These are phyloP conservation scores for Kockiozyma suomiensis DNA, from an alignment of 805 yeast genomes.

Conservation along the genomic window DNA sequence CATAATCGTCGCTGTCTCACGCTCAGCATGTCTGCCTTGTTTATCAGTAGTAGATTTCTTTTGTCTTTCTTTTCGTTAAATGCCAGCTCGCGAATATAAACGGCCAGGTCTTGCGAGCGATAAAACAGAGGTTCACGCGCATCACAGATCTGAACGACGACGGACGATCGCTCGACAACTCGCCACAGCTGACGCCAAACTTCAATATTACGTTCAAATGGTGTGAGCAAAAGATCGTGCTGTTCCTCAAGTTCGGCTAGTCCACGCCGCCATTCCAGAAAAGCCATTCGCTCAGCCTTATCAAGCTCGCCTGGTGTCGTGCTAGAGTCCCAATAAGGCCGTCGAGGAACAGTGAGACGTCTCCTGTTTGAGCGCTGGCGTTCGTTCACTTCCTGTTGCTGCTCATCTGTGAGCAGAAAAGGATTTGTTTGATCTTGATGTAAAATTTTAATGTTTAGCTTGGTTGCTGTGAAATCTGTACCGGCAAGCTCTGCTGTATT, in stretches of 20 bases:
- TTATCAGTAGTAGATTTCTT: conserved; percentile 78
- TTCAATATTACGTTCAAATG: conserved; percentile 94
- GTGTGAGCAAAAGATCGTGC: conserved; percentile 85
- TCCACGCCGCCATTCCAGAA: conserved; percentile 90
- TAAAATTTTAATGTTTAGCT: conserved; percentile 79
- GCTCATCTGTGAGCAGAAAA: conserved; percentile 62
- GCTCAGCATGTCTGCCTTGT: conserved; percentile 88
- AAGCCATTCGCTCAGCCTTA: conserved; percentile 84
- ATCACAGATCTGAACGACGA: conserved; percentile 95
- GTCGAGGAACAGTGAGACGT: conserved; percentile 83
- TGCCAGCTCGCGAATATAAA: conserved; percentile 75
- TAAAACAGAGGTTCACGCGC: conserved; percentile 92
- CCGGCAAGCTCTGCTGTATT: conserved; percentile 95
- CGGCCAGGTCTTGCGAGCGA: conserved; percentile 84
- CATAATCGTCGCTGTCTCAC: conserved; percentile 75
- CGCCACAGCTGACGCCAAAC: conserved; percentile 99
- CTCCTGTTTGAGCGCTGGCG: conserved; percentile 57
- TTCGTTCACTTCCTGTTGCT: conserved; percentile 57
- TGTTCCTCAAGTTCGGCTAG: conserved; percentile 82
- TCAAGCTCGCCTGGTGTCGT: conserved; percentile 79
- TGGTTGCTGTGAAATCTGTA: conserved; percentile 93
- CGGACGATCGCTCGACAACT: conserved; percentile 91
- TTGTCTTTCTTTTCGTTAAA: conserved; percentile 63
- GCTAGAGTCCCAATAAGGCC: conserved; percentile 80
- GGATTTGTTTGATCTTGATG: conserved; percentile 62